Conservation (phyloP, 192 early-diverging fungal genomes). For the Backusella australiensis region DNA sequence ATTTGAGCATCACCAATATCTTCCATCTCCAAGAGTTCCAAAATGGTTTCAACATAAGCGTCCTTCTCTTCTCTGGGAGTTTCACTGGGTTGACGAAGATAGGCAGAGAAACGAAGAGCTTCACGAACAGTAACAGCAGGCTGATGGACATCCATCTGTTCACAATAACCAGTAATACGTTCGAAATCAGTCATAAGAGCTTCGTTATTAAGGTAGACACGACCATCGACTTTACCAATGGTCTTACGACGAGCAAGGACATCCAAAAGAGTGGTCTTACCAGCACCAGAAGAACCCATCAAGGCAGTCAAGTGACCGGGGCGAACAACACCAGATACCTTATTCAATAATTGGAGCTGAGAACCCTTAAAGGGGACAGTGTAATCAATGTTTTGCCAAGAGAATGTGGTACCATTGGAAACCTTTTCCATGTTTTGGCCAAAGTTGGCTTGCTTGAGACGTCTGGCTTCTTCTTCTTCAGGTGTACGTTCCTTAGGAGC, state of each 20-base stretch:
- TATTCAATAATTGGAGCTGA: slow-evolving; percentile 63
- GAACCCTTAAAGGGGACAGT: slow-evolving; percentile 62
- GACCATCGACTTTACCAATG: slow-evolving; percentile 58
- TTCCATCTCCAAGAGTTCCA: slow-evolving; percentile 56
- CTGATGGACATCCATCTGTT: slow-evolving; percentile 89
- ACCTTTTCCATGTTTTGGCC: slow-evolving; percentile 39
- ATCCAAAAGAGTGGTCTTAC: slow-evolving; percentile 78
- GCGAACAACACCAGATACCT: slow-evolving; percentile 66
- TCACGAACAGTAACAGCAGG: slow-evolving; percentile 90
- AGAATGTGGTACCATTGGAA: slow-evolving; percentile 47
- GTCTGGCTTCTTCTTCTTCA: slow-evolving; percentile 38
- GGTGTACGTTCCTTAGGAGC: slow-evolving; percentile 22
- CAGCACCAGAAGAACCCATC: slow-evolving; percentile 92
- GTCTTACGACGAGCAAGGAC: slow-evolving; percentile 78
- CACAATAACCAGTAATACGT: slow-evolving; percentile 73
- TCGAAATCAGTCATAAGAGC: slow-evolving; percentile 51
- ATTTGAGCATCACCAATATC: slow-evolving; percentile 59
- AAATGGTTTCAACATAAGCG: slow-evolving; percentile 48
- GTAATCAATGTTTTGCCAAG: slow-evolving; percentile 69
- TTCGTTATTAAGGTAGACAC: slow-evolving; percentile 55
- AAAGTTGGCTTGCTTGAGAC: slow-evolving; percentile 32
- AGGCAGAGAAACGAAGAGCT: slow-evolving; percentile 79
- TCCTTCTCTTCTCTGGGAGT: slow-evolving; percentile 50
- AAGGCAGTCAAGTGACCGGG: slow-evolving; percentile 83
- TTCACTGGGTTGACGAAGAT: slow-evolving; percentile 64